These are phyloP conservation scores for Pulchroboletus neoregius DNA, from an alignment of 1,284 basidiomycete species.

Conservation along the genomic window DNA sequence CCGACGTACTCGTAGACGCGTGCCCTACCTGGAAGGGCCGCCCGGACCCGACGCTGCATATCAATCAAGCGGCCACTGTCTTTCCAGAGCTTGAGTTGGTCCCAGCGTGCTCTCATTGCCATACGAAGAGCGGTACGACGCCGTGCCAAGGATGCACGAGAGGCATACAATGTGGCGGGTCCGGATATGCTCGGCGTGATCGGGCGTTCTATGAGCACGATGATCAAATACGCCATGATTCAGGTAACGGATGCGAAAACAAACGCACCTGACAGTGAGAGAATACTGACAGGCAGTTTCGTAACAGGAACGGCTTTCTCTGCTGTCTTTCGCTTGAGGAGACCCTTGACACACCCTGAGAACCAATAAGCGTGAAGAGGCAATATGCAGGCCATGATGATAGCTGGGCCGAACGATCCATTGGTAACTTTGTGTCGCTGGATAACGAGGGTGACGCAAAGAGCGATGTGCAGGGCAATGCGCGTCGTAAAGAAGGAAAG, in stretches of 20 bases:
- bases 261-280: conserved; percentile 8
- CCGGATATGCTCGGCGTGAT: conserved; percentile 8
- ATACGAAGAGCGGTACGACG: conserved; percentile 29
- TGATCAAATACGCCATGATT: no score
- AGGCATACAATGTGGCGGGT: conserved; percentile 5
- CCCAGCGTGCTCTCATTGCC: conserved; percentile 29
- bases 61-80: conserved; percentile 28
- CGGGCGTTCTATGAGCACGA: conserved; percentile 11
- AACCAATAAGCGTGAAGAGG: conserved; percentile 56
- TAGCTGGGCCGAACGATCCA: conserved; percentile 39
- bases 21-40: conserved; percentile 28
- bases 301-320: conserved; percentile 2
- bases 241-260: background rate
- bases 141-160: conserved; percentile 24
- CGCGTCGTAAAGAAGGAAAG: conserved; percentile 51
- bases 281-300: conserved; percentile 5
- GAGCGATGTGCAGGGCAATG: conserved; percentile 45
- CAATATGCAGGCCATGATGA: conserved; percentile 42
- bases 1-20: conserved; percentile 34
- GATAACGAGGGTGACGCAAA: conserved; percentile 37
- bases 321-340: conserved; percentile 36
- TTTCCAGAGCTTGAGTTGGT: conserved; percentile 28
- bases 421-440: conserved; percentile 29
- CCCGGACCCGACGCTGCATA: conserved; percentile 30
- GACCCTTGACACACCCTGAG: conserved; percentile 47